phyloP scores from a whole-genome alignment of 2,329 filamentous ascomycete genomes.

The Kalmusia sp. region DNA sequence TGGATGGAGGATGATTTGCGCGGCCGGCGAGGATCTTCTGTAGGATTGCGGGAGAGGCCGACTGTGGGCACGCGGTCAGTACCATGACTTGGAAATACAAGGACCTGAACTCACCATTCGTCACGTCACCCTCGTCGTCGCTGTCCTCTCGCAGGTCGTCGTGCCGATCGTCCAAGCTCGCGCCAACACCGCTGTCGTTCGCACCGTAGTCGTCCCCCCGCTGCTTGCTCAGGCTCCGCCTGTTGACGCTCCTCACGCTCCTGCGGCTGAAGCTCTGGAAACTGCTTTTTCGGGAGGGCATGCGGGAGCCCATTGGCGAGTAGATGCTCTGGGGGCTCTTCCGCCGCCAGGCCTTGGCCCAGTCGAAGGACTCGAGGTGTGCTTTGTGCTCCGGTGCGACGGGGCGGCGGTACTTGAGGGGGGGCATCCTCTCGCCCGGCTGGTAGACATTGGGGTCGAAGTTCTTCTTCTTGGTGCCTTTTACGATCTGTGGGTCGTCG shows the following conservation, averaged over 20 bases:
- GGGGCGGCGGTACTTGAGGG: conserved; percentile 57
- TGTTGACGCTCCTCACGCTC: conserved; percentile 38
- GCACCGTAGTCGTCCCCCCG: conserved; percentile 50
- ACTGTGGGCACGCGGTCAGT: conserved; percentile 27
- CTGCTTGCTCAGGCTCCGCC: conserved; percentile 44
- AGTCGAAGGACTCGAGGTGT: conserved; percentile 56
- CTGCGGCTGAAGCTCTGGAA: conserved; percentile 19
- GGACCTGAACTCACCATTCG: conserved; percentile 49
- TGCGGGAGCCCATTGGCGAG: conserved; percentile 57
- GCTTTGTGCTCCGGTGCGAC: conserved; percentile 60
- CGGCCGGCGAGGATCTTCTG: conserved; percentile 36
- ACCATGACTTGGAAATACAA: background rate
- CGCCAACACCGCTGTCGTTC: conserved; percentile 45
- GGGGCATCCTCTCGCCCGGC: conserved; percentile 60
- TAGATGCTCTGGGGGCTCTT: conserved; percentile 54
- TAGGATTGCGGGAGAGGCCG: conserved; percentile 43
- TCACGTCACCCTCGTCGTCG: conserved; percentile 54
- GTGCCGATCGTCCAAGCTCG: conserved; percentile 37
- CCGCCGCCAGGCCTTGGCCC: conserved; percentile 55
- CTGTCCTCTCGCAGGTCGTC: conserved; percentile 50
- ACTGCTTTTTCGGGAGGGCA: conserved; percentile 51
- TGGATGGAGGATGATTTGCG: conserved; percentile 30
- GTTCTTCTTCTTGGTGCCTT: conserved; percentile 36
- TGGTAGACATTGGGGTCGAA: conserved; percentile 56
- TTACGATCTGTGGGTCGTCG: conserved; percentile 31